phyloP scores from a whole-genome alignment of 2,329 filamentous ascomycete species.

The Aspergillus jensenii region DNA sequence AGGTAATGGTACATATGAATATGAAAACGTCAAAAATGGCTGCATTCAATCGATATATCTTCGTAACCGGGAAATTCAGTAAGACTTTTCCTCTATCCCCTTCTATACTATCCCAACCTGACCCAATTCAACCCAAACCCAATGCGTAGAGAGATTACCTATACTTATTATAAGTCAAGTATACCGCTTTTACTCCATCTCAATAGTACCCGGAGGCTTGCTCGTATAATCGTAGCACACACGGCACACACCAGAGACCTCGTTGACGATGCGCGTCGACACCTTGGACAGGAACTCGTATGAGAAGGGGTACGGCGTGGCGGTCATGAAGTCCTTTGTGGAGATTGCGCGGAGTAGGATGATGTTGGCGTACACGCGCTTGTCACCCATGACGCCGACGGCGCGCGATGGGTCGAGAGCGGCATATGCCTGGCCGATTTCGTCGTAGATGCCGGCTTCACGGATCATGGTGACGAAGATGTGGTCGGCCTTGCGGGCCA shows the following conservation, averaged over 20 bases:
- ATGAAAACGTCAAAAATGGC: background rate
- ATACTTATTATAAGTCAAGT: too few species aligned
- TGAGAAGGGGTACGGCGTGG: slow-evolving; percentile 67
- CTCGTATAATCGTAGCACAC: slow-evolving; percentile 51
- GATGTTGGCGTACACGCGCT: slow-evolving; percentile 64
- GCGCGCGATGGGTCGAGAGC: slow-evolving; percentile 66
- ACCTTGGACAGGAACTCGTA: slow-evolving; percentile 65
- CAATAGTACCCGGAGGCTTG: slow-evolving; percentile 71
- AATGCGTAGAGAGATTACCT: background rate
- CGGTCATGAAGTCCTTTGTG: slow-evolving; percentile 72
- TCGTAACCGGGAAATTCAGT: background rate
- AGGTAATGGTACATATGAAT: background rate
- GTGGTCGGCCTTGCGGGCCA: slow-evolving; percentile 55
- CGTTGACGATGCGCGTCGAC: slow-evolving; percentile 69
- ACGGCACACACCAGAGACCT: slow-evolving; percentile 60
- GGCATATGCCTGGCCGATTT: slow-evolving; percentile 70
- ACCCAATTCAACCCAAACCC: too few species aligned
- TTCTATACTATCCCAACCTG: too few species aligned
- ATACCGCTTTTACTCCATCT: slow-evolving; percentile 60
- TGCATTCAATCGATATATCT: background rate
- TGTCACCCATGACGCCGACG: slow-evolving; percentile 62
- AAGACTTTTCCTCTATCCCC: slow-evolving; percentile 3
- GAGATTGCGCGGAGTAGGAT: slow-evolving; percentile 63
- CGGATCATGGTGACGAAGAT: slow-evolving; percentile 49
- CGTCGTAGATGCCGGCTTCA: slow-evolving; percentile 46